Conservation (phyloP, 371 early-diverging fungal species). For the Parasitella parasitica region DNA sequence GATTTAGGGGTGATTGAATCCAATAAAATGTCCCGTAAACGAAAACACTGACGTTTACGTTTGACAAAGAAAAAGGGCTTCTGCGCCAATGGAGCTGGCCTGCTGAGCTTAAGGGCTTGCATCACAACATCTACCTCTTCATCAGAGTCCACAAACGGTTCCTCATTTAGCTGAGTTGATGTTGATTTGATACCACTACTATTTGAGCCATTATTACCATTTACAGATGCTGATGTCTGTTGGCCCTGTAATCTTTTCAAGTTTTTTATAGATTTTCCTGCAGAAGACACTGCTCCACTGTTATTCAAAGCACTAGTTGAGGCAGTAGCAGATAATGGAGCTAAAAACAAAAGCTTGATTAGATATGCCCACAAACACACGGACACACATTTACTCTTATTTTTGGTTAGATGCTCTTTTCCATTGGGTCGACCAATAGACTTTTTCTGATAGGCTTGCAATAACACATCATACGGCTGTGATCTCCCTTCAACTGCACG, state of each 20-base stretch:
- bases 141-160: slow-evolving; percentile 57
- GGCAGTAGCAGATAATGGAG: not conserved
- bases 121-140: slow-evolving; percentile 67
- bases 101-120: slow-evolving; percentile 47
- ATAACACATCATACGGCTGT: slow-evolving; percentile 71
- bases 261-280: slow-evolving; percentile 15
- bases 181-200: not conserved
- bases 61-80: slow-evolving; percentile 54
- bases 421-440: slow-evolving; percentile 47
- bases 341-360: not conserved
- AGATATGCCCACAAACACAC: not conserved
- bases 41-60: slow-evolving; percentile 61
- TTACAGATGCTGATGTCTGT: slow-evolving; percentile 4
- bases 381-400: too few species aligned
- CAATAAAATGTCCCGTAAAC: slow-evolving; percentile 65
- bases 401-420: slow-evolving; percentile 21
- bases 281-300: not conserved
- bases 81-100: slow-evolving; percentile 63
- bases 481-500: slow-evolving; percentile 78
- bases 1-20: slow-evolving; percentile 68
- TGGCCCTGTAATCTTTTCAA: slow-evolving; percentile 19
- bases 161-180: slow-evolving; percentile 21
- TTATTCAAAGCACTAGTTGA: not conserved
- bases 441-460: slow-evolving; percentile 72
- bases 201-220: slow-evolving; percentile 14